Percentiles rank a stretch among this genome's conserved stretches.
Conservation (phyloP, 192 early-diverging fungal genomes). For the Linnemannia schmuckeri region DNA sequence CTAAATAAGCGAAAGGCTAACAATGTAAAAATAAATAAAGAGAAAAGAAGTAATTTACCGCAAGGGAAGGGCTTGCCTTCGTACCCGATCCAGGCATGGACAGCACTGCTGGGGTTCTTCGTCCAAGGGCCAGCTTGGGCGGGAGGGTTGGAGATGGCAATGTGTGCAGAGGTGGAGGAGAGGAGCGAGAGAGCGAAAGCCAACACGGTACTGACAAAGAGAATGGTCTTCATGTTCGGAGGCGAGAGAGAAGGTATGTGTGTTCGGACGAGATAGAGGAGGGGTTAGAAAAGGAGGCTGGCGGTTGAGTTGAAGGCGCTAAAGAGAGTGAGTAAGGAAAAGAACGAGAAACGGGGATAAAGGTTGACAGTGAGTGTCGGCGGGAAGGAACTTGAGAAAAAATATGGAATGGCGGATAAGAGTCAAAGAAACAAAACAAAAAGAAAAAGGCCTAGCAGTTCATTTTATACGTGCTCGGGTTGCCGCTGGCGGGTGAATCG, state of each 20-base stretch:
- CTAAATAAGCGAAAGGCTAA: not conserved
- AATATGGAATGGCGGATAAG: not conserved
- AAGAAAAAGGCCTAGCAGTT: not conserved
- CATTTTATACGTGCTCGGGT: not conserved
- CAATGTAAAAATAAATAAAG: not conserved
- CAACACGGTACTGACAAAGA: conserved; percentile 22
- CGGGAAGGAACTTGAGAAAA: not conserved
- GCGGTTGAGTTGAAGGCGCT: not conserved
- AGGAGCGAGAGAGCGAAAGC: conserved; percentile 19
- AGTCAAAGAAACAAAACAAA: not conserved
- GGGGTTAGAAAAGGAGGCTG: not conserved
- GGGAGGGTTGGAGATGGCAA: conserved; percentile 46
- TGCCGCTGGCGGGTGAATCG: not conserved
- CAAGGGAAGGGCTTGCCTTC: conserved; percentile 52
- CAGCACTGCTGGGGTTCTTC: conserved; percentile 3
- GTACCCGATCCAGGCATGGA: conserved; percentile 48
- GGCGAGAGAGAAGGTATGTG: not conserved
- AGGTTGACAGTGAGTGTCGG: not conserved
- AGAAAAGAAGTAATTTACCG: conserved; percentile 7
- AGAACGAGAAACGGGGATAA: not conserved
- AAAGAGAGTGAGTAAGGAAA: not conserved
- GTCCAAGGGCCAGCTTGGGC: conserved; percentile 43
- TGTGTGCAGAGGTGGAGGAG: conserved; percentile 35
- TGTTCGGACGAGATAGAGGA: not conserved
- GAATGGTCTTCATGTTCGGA: conserved; percentile 22